These are phyloP conservation scores for Taxillus chinensis DNA, from an alignment of 164 flowering plant species.

Conservation along the genomic window DNA sequence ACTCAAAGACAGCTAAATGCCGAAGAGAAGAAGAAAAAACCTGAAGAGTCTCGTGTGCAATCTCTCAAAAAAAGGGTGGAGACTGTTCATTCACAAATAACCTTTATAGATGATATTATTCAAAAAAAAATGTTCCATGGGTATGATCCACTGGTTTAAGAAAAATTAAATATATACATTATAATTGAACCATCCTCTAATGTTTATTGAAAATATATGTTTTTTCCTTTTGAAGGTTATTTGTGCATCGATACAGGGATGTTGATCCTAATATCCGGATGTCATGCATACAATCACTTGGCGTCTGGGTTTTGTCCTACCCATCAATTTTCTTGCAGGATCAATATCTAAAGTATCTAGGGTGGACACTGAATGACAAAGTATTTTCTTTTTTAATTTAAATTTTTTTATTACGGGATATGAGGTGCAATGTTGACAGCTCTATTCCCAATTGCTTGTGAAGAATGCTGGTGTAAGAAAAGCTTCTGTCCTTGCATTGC, in stretches of 20 bases:
- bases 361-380: constrained; percentile 98
- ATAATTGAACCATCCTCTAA: too few species aligned
- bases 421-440: constrained; percentile 7
- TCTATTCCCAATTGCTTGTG: constrained; percentile 14
- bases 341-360: constrained; percentile 89
- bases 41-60: constrained; percentile 91
- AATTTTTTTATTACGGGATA: background rate
- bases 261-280: constrained; percentile 85
- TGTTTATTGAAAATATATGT: background rate
- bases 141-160: constrained; percentile 25
- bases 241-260: constrained; percentile 95
- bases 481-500: constrained; percentile 81
- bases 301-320: constrained; percentile 87
- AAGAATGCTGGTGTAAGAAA: constrained; percentile 93
- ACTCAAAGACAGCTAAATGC: constrained; percentile 93
- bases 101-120: constrained; percentile 80
- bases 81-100: constrained; percentile 69
- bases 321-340: constrained; percentile 92
- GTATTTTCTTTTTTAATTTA: constrained; percentile 20
- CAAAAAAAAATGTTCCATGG: constrained; percentile 86
- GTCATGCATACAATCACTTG: constrained; percentile 88
- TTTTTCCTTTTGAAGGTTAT: constrained; percentile 50
- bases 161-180: background rate
- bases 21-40: constrained; percentile 63
- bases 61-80: constrained; percentile 75